These are phyloP conservation scores for Paramecium sexaurelia DNA, from an alignment of 73 alveolate genomes.

Conservation along the genomic window DNA sequence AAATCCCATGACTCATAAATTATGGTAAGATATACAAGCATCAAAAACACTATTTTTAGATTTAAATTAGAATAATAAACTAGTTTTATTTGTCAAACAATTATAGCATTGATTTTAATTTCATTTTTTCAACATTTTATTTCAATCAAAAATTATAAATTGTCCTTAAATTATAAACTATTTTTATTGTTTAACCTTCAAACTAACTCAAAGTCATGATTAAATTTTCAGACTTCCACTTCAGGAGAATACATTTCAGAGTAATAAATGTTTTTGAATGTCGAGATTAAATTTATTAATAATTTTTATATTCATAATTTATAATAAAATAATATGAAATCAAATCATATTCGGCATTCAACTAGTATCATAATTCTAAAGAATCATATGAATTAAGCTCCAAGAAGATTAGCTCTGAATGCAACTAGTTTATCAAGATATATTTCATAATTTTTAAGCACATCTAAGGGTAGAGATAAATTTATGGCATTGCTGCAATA, in stretches of 20 bases:
- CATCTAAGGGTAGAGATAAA: constrained; percentile 79
- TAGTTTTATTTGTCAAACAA: not conserved
- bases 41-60: constrained; percentile 1
- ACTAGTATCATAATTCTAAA: not conserved
- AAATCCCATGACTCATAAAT: not conserved
- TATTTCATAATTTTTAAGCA: constrained; percentile 62
- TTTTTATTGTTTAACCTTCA: no score
- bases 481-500: constrained; percentile 71
- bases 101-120: not conserved
- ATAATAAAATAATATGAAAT: not conserved
- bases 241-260: no score
- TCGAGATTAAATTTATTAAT: not conserved
- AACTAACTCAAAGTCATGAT: no score
- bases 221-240: no score
- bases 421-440: constrained; percentile 54
- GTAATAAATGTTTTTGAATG: not conserved
- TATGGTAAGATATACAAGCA: not conserved
- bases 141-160: not conserved
- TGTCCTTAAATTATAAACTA: no score
- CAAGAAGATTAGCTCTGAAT: constrained; percentile 22
- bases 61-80: not conserved
- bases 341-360: constrained; percentile 17
- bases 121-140: not conserved
- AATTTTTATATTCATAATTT: not conserved
- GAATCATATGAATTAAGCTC: constrained; percentile 1